Conservation (phyloP, 2,329 filamentous ascomycete species). For the Chaetomiaceae sp. region DNA sequence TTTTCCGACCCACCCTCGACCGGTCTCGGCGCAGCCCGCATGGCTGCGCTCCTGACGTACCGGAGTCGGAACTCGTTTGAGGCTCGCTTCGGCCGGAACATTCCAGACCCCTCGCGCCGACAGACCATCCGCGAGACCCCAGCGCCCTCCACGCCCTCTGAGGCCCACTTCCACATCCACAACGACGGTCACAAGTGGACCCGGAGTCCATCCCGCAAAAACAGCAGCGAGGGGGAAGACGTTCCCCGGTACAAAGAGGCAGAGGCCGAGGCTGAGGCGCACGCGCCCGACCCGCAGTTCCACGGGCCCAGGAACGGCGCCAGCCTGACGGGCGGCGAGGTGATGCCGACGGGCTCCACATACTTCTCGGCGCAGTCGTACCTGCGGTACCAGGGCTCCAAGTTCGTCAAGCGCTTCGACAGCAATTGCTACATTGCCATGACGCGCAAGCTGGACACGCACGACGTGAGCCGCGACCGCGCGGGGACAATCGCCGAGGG, state of each 20-base stretch:
- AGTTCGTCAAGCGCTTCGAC: constrained; percentile 96
- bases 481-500: constrained; percentile 65
- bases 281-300: constrained; percentile 60
- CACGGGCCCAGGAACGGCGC: constrained; percentile 54
- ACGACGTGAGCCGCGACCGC: constrained; percentile 83
- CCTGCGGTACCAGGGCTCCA: constrained; percentile 89
- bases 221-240: constrained; percentile 34
- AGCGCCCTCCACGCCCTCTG: constrained; percentile 56
- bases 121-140: constrained; percentile 74
- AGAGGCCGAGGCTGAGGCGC: neutral
- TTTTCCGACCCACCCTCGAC: constrained; percentile 82
- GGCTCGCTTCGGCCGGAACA: constrained; percentile 88
- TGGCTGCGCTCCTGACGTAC: constrained; percentile 95
- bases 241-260: constrained; percentile 3
- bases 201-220: constrained; percentile 46
- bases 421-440: constrained; percentile 99
- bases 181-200: constrained; percentile 73
- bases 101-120: constrained; percentile 74
- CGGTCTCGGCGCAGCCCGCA: constrained; percentile 87
- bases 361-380: constrained; percentile 99
- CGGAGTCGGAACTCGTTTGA: constrained; percentile 96
- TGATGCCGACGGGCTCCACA: constrained; percentile 58
- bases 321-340: constrained; percentile 48
- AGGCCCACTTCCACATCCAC: constrained; percentile 75
- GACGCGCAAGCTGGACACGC: constrained; percentile 94